These are phyloP conservation scores for Chimonanthus salicifolius DNA, from an alignment of 164 flowering plant species.

Conservation along the genomic window DNA sequence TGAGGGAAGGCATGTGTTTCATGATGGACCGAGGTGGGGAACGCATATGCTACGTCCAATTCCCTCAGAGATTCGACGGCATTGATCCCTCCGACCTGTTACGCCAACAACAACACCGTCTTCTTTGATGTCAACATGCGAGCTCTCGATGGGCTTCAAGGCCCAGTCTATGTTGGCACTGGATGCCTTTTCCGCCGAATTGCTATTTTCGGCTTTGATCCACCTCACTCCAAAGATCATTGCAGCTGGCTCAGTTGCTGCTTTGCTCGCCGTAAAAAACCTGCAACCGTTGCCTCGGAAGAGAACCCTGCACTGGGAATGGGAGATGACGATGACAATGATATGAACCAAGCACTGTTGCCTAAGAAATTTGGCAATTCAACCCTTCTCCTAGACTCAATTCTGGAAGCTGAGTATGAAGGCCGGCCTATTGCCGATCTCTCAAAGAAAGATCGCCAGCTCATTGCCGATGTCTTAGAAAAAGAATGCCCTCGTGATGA, in stretches of 20 bases:
- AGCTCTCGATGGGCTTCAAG: conserved; percentile 90
- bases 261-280: conserved; percentile 31
- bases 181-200: conserved; percentile 88
- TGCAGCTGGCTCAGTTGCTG: conserved; percentile 43
- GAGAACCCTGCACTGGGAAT: conserved; percentile 39
- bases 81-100: conserved; percentile 87
- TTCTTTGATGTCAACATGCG: conserved; percentile 91
- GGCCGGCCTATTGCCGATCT: conserved; percentile 90
- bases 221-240: conserved; percentile 46
- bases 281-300: conserved; percentile 25
- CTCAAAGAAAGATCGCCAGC: conserved; percentile 33
- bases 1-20: conserved; percentile 88
- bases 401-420: conserved; percentile 70
- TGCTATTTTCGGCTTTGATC: conserved; percentile 84
- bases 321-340: conserved; percentile 54
- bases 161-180: conserved; percentile 92
- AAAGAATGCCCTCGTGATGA: background rate
- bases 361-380: conserved; percentile 88
- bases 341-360: conserved; percentile 36
- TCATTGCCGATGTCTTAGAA: conserved; percentile 68
- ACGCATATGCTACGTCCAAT: conserved; percentile 70
- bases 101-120: conserved; percentile 85
- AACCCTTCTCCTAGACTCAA: conserved; percentile 60
- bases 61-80: conserved; percentile 88
- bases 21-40: conserved; percentile 95